phyloP scores from a whole-genome alignment of 2,329 filamentous ascomycete genomes.

The Trichoderma oligosporum region DNA sequence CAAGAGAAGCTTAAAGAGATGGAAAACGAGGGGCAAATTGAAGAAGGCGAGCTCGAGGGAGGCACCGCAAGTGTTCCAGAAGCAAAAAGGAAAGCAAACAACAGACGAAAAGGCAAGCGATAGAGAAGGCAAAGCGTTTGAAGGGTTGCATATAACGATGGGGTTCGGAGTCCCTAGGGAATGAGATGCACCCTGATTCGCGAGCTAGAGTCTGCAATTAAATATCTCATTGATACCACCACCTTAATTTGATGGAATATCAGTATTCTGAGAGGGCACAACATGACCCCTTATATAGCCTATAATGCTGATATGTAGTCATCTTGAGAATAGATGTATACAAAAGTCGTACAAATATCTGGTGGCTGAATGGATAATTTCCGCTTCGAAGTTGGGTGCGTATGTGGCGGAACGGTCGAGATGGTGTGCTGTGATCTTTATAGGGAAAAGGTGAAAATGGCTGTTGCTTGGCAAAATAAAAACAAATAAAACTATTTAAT shows the following conservation, averaged over 20 bases:
- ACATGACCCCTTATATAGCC: not conserved
- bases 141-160: no score
- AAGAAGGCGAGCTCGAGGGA: constrained; percentile 69
- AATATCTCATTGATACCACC: not conserved
- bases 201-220: no score
- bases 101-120: constrained; percentile 47
- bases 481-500: no score
- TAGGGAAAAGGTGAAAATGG: not conserved
- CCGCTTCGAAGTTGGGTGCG: not conserved
- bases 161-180: no score
- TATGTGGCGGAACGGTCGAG: not conserved
- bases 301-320: not conserved
- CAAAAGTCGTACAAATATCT: not conserved
- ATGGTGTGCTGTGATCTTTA: not conserved
- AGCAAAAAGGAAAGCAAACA: constrained; percentile 40
- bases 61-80: constrained; percentile 67
- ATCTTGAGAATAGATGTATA: not conserved
- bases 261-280: no score
- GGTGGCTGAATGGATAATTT: not conserved
- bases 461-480: no score
- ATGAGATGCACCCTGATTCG: no score
- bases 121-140: no score
- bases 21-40: constrained; percentile 54
- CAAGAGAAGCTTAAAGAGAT: constrained; percentile 74
- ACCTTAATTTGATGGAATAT: not conserved